Base-by-base conservation (phyloP, 345 rosid species). In the Pistacia vera region DNA sequence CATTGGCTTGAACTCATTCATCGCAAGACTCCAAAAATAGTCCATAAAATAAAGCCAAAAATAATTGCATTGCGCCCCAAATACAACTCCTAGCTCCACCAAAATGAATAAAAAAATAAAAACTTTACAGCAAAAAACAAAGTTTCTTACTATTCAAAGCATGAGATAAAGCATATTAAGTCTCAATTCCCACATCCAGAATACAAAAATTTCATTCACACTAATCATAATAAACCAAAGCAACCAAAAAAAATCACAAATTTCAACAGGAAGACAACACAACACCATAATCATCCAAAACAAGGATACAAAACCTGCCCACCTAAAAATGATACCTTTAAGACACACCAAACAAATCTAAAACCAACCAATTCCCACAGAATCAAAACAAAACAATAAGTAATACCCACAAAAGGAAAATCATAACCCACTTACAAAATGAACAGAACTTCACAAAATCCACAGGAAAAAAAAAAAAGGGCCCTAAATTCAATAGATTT, bases 141-240 rank as follows among this genome's bases (percentile, higher is more conserved):
- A 56, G 25, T 68, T 44, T 20, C 48, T 12, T 4, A 74, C n/a
- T 68, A 58, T 5, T 25, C 30, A 74, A 73, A 51, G 33, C 72
- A 60, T 25, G 61, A 66, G 68, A 70, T 79, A 74, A 67, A 70
- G 73, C 78, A 66, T 5, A 41, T 54, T 44, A 30, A 72, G 33
- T 55, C 79, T 63, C 36, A 72, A 78, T 63, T 71, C 49, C 78
- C 64, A 79, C 75, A 76, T 80, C 79, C 57, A 80, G 70, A 75
- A 65, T 22, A 46, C 44, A 58, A 44, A 69, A 75, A 78, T 20
- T 78, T 58, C 44, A 52, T 55, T 68, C 35, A 16, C 44, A 66
- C 54, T 35, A 68, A 75, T 56, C 57, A 62, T 10, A 61, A 28
- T n/a, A 68, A 76, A 79, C 30, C 52, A 78, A 28, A 70, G 58